A percentile compares a stretch with the other conserved stretches of the same genome.
phyloP scores from a whole-genome alignment of 2,329 filamentous ascomycete species.

The Fusarium mexicanum region DNA sequence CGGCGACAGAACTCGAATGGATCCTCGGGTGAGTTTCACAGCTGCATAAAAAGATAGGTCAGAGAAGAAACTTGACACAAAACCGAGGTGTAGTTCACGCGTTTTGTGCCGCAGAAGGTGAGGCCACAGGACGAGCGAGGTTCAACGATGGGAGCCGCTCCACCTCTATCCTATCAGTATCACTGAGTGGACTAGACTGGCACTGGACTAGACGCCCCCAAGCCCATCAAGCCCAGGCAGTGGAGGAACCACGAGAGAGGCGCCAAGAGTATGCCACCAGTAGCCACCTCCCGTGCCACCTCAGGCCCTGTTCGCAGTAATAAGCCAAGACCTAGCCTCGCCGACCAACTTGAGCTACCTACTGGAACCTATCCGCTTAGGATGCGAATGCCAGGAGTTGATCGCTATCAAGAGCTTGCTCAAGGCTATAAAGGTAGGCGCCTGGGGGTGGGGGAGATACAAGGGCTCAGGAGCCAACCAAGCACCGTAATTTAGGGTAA shows the following conservation, averaged over 20 bases:
- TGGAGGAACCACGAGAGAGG: constrained; percentile 25
- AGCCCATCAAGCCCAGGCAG: constrained; percentile 2
- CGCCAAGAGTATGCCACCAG: constrained; percentile 36
- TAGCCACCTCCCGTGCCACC: constrained; percentile 35
- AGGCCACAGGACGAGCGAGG: constrained; percentile 41
- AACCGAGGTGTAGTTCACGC: constrained; percentile 43
- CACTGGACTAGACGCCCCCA: constrained; percentile 27
- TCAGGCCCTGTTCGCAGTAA: constrained; percentile 34
- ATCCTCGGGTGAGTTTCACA: constrained; percentile 39
- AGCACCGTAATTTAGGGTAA: constrained; percentile 23
- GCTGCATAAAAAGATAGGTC: constrained; percentile 42
- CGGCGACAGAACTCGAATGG: constrained; percentile 32
- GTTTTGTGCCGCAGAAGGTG: constrained; percentile 47
- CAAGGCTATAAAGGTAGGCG: constrained; percentile 14
- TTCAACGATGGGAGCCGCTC: constrained; percentile 40
- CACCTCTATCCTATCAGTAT: constrained; percentile 29
- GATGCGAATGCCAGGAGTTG: constrained; percentile 4
- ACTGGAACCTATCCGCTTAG: constrained; percentile 5
- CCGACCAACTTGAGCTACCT: constrained; percentile 8
- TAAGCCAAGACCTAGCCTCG: constrained; percentile 38
- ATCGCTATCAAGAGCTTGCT: constrained; percentile 10
- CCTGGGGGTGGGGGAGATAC: constrained; percentile 29
- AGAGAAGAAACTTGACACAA: constrained; percentile 44
- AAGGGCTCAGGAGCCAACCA: constrained; percentile 31
- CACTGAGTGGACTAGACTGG: constrained; percentile 23